Evolutionary conservation across 495 filamentous ascomycete genomes (phyloP), one percentile per base, ranked within the genome.

Genomic region (Sordaria brevicollis): DNA sequence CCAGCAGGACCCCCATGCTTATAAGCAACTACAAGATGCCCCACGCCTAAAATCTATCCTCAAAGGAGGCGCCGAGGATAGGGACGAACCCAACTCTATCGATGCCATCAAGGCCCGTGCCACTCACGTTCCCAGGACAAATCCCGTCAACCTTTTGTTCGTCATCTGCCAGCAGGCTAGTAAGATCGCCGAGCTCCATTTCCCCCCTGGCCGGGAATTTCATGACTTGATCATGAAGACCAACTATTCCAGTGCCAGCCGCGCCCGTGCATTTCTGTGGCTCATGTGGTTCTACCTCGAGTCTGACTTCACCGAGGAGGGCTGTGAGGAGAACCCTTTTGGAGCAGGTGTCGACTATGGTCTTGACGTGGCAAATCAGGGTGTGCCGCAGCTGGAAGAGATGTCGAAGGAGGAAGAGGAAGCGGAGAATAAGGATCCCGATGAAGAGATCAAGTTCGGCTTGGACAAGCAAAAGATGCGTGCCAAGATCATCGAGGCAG

Each of bases 241-340:
- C 3, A 91, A 90, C 25, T 84, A 93, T 33, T 94, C 91, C 67
- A 97, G 94, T 77, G 81, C 84, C 74, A 94, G 90, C 74, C 87
- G 95, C 69, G 95, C 96, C 1, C 90, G 81, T 67, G 94, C 94
- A 2, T 99, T 99, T 76, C 81, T 99, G 17, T 99, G 95, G 95
- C 79, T 99, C 71, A 97, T 99, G 89, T 99, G 95, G 95, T 96
- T 92, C 84, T 98, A 99, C 79, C 84, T 98, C n/a, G 96, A 99
- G 80, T 94, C 94, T 67, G 92, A 98, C 77, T 97, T 97, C 75
- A 89, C 89, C 5, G 84, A 87, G 65, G 91, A 97, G 71, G 92
- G 90, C 68, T 92, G 93, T 41, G 81, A 89, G 43, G 89, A 91
- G 69, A 99, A 98, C 78, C 95, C 95, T 0, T 99, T 96, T 75